Evolutionary conservation across 306 rosid genomes (phyloP).

Genomic region (Dryas octopetala): DNA sequence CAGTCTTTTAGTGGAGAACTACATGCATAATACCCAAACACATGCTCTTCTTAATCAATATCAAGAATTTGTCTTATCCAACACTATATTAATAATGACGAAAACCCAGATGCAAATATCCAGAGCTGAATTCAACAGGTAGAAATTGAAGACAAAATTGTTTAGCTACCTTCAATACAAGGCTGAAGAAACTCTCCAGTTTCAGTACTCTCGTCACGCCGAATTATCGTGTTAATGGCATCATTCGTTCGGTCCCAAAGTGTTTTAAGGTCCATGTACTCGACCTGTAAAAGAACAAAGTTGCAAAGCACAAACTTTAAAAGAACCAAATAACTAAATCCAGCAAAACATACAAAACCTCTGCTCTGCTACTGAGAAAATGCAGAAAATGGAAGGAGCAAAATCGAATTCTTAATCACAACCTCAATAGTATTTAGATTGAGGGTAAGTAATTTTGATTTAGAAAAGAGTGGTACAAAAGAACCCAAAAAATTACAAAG

Average conservation of each 20-base stretch:
- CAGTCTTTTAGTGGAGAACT: not conserved
- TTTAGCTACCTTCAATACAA: conserved; percentile 76
- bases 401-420: not conserved
- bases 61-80: not conserved
- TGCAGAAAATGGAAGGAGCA: not conserved
- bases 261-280: conserved; percentile 64
- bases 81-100: not conserved
- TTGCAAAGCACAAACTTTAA: conserved; percentile 16
- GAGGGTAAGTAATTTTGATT: not conserved
- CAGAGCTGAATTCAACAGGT: not conserved
- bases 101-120: conserved; percentile 16
- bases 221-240: conserved; percentile 65
- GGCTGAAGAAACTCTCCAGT: conserved; percentile 69
- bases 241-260: conserved; percentile 64
- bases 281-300: conserved; percentile 47
- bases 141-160: not conserved
- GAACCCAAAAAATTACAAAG: not conserved
- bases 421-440: not conserved
- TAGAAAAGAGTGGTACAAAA: not conserved
- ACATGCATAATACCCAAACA: not conserved
- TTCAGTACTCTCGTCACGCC: conserved; percentile 56
- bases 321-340: conserved; percentile 1
- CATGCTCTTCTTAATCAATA: not conserved
- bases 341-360: not conserved
- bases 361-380: not conserved